These are phyloP conservation scores for Nakazawaea siamensis DNA, from an alignment of 805 yeast genomes.

Conservation along the genomic window DNA sequence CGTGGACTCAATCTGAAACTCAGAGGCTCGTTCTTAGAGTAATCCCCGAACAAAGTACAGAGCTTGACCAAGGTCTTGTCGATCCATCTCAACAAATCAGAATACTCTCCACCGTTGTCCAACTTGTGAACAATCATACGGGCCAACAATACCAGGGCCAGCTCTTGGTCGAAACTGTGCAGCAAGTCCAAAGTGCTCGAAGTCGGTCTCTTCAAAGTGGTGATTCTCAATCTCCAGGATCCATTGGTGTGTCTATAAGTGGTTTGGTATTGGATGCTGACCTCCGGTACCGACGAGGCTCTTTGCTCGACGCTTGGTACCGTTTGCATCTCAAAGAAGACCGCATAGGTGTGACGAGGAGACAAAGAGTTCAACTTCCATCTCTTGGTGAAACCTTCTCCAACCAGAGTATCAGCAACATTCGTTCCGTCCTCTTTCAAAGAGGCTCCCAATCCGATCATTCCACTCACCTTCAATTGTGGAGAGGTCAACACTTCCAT, in stretches of 20 bases:
- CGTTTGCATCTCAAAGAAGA: slow-evolving; percentile 76
- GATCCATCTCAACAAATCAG: slow-evolving; percentile 90
- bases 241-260: slow-evolving; percentile 96
- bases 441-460: slow-evolving; percentile 89
- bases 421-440: slow-evolving; percentile 57
- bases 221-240: slow-evolving; percentile 78
- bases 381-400: slow-evolving; percentile 85
- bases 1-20: slow-evolving; percentile 79
- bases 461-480: slow-evolving; percentile 84
- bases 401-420: slow-evolving; percentile 89
- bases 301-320: slow-evolving; percentile 38
- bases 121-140: slow-evolving; percentile 83
- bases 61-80: slow-evolving; percentile 85
- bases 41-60: slow-evolving; percentile 91
- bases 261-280: slow-evolving; percentile 68
- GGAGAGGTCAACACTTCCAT: slow-evolving; percentile 81
- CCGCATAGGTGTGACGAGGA: slow-evolving; percentile 82
- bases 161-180: slow-evolving; percentile 90
- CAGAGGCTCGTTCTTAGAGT: slow-evolving; percentile 74
- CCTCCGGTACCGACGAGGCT: slow-evolving; percentile 25
- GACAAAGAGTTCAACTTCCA: slow-evolving; percentile 82
- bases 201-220: slow-evolving; percentile 62
- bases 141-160: slow-evolving; percentile 92
- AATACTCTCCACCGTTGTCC: slow-evolving; percentile 66
- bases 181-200: slow-evolving; percentile 43